Percentiles rank a stretch among this genome's conserved stretches.
These are phyloP conservation scores for Orbilia quercus DNA, from an alignment of 2,329 filamentous ascomycete genomes.

Conservation along the genomic window DNA sequence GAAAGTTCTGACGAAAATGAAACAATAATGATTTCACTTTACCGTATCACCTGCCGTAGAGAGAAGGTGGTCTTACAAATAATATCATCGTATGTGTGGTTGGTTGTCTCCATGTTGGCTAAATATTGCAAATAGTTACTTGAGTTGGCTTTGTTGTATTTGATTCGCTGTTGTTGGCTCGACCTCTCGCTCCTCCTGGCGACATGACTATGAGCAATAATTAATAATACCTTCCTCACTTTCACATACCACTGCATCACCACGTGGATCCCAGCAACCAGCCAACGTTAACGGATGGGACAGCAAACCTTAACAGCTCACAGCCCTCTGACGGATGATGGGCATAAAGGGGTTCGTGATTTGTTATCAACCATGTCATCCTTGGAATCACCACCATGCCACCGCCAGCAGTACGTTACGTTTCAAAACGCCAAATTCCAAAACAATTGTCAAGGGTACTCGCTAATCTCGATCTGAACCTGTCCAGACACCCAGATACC, in stretches of 20 bases:
- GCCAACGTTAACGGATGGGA: neutral
- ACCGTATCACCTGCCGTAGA: neutral
- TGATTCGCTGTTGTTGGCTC: neutral
- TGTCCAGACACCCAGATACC: slow-evolving; percentile 43
- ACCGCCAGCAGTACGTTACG: slow-evolving; percentile 38
- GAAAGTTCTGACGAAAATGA: slow-evolving; percentile 7
- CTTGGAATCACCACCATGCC: slow-evolving; percentile 8
- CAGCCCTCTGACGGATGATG: neutral
- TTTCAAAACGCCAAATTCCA: neutral
- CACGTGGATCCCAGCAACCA: neutral
- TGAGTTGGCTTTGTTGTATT: slow-evolving; percentile 18
- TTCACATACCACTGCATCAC: too few relatives aligned
- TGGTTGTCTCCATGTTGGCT: neutral
- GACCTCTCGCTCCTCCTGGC: neutral
- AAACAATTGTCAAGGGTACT: neutral
- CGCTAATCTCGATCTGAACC: neutral
- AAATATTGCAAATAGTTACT: neutral
- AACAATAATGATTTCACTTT: neutral
- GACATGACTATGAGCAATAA: too few relatives aligned
- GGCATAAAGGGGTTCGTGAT: neutral
- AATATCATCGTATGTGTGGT: neutral
- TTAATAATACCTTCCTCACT: too few relatives aligned
- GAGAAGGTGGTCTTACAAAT: neutral
- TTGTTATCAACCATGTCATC: slow-evolving; percentile 6
- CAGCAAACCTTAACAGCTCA: neutral